These are phyloP conservation scores for Smittium culicis DNA, from an alignment of 371 early-diverging fungal genomes.

Conservation along the genomic window DNA sequence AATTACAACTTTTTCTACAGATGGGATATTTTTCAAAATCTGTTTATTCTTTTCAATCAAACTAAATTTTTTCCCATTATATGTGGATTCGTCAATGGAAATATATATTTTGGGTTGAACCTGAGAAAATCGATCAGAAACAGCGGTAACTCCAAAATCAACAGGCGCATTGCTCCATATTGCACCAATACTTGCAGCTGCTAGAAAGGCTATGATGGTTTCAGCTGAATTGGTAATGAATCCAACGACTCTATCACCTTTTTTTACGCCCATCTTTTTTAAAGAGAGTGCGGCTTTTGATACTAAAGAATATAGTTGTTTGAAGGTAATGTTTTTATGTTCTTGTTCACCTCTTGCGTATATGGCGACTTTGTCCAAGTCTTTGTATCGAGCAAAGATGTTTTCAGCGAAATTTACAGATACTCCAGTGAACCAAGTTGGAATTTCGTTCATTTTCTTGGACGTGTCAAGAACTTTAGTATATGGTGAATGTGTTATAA, in stretches of 20 bases:
- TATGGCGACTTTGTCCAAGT: constrained; percentile 52
- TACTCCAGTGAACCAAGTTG: constrained; percentile 79
- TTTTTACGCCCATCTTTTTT: constrained; percentile 47
- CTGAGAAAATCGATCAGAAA: constrained; percentile 87
- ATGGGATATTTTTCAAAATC: constrained; percentile 35
- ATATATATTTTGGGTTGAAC: constrained; percentile 85
- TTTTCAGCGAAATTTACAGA: constrained; percentile 87
- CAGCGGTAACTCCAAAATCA: constrained; percentile 86
- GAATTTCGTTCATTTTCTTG: constrained; percentile 65
- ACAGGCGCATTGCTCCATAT: constrained; percentile 82
- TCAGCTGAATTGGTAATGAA: constrained; percentile 85
- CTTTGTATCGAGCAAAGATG: constrained; percentile 39
- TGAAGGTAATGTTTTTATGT: constrained; percentile 44
- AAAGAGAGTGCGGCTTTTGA: constrained; percentile 45
- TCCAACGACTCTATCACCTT: constrained; percentile 86
- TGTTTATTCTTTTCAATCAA: constrained; percentile 62
- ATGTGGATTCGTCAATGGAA: constrained; percentile 73
- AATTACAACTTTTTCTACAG: neutral
- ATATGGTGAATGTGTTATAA: constrained; percentile 41
- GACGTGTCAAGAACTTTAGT: constrained; percentile 42
- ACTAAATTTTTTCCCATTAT: constrained; percentile 73
- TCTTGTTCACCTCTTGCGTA: constrained; percentile 44
- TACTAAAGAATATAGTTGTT: constrained; percentile 35
- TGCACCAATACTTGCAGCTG: constrained; percentile 87
- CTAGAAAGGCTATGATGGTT: constrained; percentile 78